Percentiles rank a stretch among this genome's conserved stretches.
phyloP scores from a whole-genome alignment of 352 stramenopile genomes.

The Thraustotheca clavata region DNA sequence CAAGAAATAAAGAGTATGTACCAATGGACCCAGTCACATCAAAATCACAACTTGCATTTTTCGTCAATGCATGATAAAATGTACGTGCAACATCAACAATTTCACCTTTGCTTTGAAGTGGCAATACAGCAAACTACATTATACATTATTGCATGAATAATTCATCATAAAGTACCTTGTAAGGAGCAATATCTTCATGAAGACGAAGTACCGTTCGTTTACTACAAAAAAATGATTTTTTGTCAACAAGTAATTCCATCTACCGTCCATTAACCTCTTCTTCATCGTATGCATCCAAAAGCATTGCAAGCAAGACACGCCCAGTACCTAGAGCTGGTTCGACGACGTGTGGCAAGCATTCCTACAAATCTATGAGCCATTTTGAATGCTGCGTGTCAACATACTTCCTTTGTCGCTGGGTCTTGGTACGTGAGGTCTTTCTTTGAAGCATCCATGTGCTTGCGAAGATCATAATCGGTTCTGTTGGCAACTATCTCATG shows the following conservation, averaged over 20 bases:
- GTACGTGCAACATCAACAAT: constrained; percentile 81
- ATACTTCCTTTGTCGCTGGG: constrained; percentile 36
- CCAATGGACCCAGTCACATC: constrained; percentile 85
- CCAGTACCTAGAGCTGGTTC: constrained; percentile 87
- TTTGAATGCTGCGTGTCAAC: background rate
- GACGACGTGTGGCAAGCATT: constrained; percentile 95
- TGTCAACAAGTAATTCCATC: background rate
- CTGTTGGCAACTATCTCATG: constrained; percentile 81
- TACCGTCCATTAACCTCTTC: constrained; percentile 82
- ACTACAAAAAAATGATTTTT: background rate
- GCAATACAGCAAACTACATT: constrained; percentile 81
- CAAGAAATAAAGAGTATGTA: background rate
- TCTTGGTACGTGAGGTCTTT: constrained; percentile 83
- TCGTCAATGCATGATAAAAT: constrained; percentile 87
- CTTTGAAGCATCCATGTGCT: constrained; percentile 90
- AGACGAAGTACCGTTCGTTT: constrained; percentile 87
- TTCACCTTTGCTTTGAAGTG: constrained; percentile 93
- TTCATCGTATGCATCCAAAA: constrained; percentile 93
- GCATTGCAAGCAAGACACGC: constrained; percentile 89
- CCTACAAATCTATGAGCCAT: constrained; percentile 28
- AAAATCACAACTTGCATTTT: constrained; percentile 85
- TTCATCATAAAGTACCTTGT: constrained; percentile 47
- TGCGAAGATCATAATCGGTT: constrained; percentile 93
- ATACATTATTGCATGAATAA: background rate
- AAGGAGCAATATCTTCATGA: constrained; percentile 90